Percentiles rank a stretch among this genome's conserved stretches.
These are phyloP conservation scores for Antarctomyces pellizariae DNA, from an alignment of 495 filamentous ascomycete species.

Conservation along the genomic window DNA sequence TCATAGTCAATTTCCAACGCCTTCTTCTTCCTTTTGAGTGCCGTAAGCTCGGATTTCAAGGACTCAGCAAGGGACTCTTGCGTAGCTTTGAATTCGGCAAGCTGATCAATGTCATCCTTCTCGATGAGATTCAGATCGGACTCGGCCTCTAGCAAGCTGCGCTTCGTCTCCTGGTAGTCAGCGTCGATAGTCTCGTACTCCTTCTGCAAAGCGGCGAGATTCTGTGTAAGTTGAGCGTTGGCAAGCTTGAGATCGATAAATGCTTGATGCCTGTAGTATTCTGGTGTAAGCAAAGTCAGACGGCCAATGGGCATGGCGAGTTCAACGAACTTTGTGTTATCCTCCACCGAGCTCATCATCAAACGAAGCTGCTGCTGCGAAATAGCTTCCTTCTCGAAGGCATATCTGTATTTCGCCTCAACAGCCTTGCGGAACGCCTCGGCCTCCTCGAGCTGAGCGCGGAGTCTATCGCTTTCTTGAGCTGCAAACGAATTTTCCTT, in stretches of 20 bases:
- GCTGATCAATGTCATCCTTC: conserved; percentile 20
- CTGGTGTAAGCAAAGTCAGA: conserved; percentile 16
- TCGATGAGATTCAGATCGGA: no score
- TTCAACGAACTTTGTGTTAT: conserved; percentile 19
- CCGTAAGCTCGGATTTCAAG: conserved; percentile 24
- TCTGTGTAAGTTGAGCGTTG: no score
- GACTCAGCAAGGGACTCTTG: conserved; percentile 27
- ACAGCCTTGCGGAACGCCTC: conserved; percentile 17
- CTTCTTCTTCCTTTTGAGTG: conserved; percentile 19
- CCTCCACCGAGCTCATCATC: conserved; percentile 21
- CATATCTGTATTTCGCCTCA: conserved; percentile 21
- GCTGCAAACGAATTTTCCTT: conserved; percentile 23
- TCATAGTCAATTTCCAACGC: conserved; percentile 21
- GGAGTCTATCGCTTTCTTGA: conserved; percentile 24
- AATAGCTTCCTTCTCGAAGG: conserved; percentile 26
- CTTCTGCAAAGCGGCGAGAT: no score
- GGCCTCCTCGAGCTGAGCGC: conserved; percentile 22
- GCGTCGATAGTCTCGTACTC: no score
- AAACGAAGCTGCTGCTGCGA: conserved; percentile 25
- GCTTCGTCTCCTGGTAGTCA: no score
- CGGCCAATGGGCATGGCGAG: conserved; percentile 11
- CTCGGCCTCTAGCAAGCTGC: conserved; percentile 20
- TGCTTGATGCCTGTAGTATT: conserved; percentile 18
- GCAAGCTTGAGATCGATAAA: conserved; percentile 17
- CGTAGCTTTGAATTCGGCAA: conserved; percentile 26